These are phyloP conservation scores for Colletotrichum zoysiae DNA, from an alignment of 2,329 filamentous ascomycete genomes.

Conservation along the genomic window DNA sequence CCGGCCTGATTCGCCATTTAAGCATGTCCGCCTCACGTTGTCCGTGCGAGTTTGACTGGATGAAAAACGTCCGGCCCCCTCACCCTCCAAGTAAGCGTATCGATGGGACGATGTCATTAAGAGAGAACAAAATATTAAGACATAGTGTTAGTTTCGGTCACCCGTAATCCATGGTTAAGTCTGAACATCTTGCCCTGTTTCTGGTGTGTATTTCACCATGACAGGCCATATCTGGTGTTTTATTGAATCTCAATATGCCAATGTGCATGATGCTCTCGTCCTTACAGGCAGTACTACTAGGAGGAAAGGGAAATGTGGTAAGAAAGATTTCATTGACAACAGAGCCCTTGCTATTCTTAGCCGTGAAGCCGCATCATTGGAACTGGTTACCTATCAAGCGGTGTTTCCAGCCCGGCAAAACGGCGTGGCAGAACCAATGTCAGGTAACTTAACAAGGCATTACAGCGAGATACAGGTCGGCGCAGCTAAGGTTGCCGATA, in stretches of 20 bases:
- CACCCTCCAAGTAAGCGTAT: neutral
- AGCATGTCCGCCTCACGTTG: neutral
- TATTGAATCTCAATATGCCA: neutral
- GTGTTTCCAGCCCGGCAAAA: too few relatives aligned
- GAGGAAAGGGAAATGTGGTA: conserved; percentile 22
- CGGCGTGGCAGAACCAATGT: too few relatives aligned
- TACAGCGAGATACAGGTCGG: too few relatives aligned
- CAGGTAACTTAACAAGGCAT: too few relatives aligned
- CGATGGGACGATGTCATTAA: neutral
- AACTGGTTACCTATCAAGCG: too few relatives aligned
- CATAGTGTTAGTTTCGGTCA: neutral
- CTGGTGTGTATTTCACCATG: neutral
- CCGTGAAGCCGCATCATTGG: too few relatives aligned
- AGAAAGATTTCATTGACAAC: neutral
- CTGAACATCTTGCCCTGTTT: neutral
- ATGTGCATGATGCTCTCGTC: conserved; percentile 7
- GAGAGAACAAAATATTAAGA: neutral
- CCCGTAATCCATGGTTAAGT: neutral
- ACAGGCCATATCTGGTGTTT: neutral
- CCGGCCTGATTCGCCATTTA: neutral
- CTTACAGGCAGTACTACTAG: conserved; percentile 12
- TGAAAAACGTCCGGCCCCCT: neutral
- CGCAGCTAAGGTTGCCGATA: too few relatives aligned
- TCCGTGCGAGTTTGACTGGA: neutral
- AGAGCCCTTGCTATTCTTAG: too few relatives aligned